These are phyloP conservation scores for Lactarius psammicola DNA, from an alignment of 768 basidiomycete species.

Conservation along the genomic window DNA sequence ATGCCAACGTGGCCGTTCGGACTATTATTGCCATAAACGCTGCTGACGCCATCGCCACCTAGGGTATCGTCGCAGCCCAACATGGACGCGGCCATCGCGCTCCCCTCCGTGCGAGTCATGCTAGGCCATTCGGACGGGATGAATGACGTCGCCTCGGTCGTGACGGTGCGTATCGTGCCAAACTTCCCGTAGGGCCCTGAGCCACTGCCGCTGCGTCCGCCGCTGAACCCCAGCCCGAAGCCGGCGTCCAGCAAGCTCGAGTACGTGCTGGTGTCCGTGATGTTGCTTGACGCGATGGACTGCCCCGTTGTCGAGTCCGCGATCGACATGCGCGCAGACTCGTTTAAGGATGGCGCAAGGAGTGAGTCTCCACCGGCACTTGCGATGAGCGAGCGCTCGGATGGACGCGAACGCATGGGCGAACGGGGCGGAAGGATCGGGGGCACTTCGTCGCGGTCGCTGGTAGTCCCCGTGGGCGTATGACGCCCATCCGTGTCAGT, in stretches of 20 bases:
- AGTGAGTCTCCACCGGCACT: slow-evolving; percentile 11
- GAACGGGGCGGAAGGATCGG: slow-evolving; percentile 49
- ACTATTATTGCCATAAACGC: slow-evolving; percentile 6
- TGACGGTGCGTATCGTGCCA: slow-evolving; percentile 78
- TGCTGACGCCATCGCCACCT: slow-evolving; percentile 36
- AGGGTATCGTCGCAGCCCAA: slow-evolving; percentile 47
- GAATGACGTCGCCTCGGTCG: slow-evolving; percentile 74
- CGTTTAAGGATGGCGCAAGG: slow-evolving; percentile 11
- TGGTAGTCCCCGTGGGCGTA: slow-evolving; percentile 28
- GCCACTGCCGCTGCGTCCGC: slow-evolving; percentile 38
- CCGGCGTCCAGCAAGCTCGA: slow-evolving; percentile 60
- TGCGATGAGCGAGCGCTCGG: slow-evolving; percentile 21
- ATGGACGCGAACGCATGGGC: slow-evolving; percentile 47
- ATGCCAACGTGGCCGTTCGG: slow-evolving; percentile 7
- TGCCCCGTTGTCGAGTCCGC: slow-evolving; percentile 52
- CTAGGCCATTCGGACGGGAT: slow-evolving; percentile 56
- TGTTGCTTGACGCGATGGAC: slow-evolving; percentile 59
- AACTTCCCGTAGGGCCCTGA: slow-evolving; percentile 53
- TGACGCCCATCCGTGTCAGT: slow-evolving; percentile 29
- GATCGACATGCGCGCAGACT: slow-evolving; percentile 31
- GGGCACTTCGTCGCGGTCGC: slow-evolving; percentile 42
- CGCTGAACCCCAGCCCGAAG: slow-evolving; percentile 30
- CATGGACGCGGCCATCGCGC: slow-evolving; percentile 40
- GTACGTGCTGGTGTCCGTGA: slow-evolving; percentile 54
- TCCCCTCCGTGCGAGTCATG: slow-evolving; percentile 63